These are phyloP conservation scores for Hypoxylon fuscum DNA, from an alignment of 495 filamentous ascomycete species.

Conservation along the genomic window DNA sequence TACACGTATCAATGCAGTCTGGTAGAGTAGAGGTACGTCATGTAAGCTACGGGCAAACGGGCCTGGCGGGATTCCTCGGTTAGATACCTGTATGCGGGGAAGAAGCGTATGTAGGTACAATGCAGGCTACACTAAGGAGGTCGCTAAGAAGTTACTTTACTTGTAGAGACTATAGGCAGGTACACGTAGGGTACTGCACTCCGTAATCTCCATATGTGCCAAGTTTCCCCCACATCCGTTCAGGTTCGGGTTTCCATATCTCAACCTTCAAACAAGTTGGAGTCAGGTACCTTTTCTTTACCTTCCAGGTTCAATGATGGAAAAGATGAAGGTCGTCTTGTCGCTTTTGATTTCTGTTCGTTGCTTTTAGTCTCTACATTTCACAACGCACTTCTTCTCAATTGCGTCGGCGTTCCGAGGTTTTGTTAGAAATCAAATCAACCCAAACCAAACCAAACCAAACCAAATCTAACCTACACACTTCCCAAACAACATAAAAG, in stretches of 20 bases:
- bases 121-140: too few species aligned
- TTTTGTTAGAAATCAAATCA: too few species aligned
- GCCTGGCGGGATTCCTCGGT: slow-evolving; percentile 43
- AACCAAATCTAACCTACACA: too few species aligned
- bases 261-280: slow-evolving; percentile 9
- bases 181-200: slow-evolving; percentile 1
- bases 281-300: slow-evolving; percentile 17
- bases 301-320: too few species aligned
- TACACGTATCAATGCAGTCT: too few species aligned
- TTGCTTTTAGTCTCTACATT: slow-evolving; percentile 1
- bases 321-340: too few species aligned
- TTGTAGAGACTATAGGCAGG: too few species aligned
- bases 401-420: slow-evolving; percentile 18
- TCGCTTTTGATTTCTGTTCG: slow-evolving; percentile 7
- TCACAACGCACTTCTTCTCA: slow-evolving; percentile 9
- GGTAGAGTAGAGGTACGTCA: too few species aligned
- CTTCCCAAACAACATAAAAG: background rate
- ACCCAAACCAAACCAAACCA: too few species aligned
- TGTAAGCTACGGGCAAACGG: slow-evolving; percentile 16
- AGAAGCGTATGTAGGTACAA: too few species aligned
- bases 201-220: background rate
- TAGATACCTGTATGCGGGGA: slow-evolving; percentile 47
- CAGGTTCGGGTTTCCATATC: background rate
- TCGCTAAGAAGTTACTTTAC: too few species aligned
- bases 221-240: slow-evolving; percentile 24